Evolutionary conservation across 2,329 filamentous ascomycete species (phyloP).

Genomic region (Parafenestella ontariensis): DNA sequence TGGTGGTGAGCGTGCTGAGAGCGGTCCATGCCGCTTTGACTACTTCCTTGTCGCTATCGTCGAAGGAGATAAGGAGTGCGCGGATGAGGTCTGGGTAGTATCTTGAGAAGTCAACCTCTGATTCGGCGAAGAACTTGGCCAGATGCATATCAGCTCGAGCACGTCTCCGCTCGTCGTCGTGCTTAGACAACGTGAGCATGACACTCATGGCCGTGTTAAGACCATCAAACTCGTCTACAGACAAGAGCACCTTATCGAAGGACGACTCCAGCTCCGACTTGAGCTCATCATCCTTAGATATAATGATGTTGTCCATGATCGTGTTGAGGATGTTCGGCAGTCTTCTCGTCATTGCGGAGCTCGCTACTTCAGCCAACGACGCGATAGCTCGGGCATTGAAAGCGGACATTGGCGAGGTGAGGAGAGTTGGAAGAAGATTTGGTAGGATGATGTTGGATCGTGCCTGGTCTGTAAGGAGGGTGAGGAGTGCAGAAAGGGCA

Average conservation of each 20-base stretch:
- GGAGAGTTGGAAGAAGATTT: constrained; percentile 91
- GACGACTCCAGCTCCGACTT: constrained; percentile 76
- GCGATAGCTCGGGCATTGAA: constrained; percentile 96
- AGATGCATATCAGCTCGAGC: constrained; percentile 80
- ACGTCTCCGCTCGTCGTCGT: constrained; percentile 88
- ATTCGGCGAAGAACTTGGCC: constrained; percentile 81
- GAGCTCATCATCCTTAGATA: constrained; percentile 76
- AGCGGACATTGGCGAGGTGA: constrained; percentile 85
- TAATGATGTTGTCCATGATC: constrained; percentile 90
- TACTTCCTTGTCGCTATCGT: constrained; percentile 81
- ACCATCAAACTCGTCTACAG: constrained; percentile 94
- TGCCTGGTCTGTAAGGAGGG: constrained; percentile 89
- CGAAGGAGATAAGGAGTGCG: constrained; percentile 87
- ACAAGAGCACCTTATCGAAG: constrained; percentile 88
- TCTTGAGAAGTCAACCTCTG: constrained; percentile 87
- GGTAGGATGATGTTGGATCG: constrained; percentile 96
- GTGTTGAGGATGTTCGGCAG: constrained; percentile 90
- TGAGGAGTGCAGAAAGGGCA: constrained; percentile 89
- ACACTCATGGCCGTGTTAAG: constrained; percentile 96
- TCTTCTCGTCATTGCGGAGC: constrained; percentile 86
- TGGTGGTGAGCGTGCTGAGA: constrained; percentile 79
- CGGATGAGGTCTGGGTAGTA: constrained; percentile 97
- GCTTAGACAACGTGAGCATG: constrained; percentile 84
- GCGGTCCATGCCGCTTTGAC: constrained; percentile 91
- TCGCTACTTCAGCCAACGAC: constrained; percentile 89